A percentile compares a stretch with the other conserved stretches of the same genome.
These are phyloP conservation scores for Sporothrix protearum DNA, from an alignment of 2,329 filamentous ascomycete species.

Conservation along the genomic window DNA sequence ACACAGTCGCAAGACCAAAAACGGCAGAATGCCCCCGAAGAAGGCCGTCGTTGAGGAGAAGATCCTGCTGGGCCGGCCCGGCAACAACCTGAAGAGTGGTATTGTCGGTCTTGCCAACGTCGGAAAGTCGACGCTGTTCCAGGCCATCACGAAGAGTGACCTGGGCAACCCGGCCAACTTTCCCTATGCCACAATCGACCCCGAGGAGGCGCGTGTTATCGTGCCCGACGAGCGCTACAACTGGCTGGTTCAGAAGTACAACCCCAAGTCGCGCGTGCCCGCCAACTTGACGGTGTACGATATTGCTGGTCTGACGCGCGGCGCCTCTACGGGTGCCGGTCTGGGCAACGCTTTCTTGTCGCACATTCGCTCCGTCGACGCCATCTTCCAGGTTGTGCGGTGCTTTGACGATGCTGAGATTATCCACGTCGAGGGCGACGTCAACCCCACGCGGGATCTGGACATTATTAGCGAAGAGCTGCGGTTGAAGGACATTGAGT, in stretches of 20 bases:
- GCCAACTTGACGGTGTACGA: slow-evolving; percentile 98
- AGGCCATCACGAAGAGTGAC: slow-evolving; percentile 96
- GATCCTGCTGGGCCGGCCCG: slow-evolving; percentile 89
- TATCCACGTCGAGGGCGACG: slow-evolving; percentile 98
- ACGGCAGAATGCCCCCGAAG: slow-evolving; percentile 87
- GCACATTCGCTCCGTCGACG: slow-evolving; percentile 96
- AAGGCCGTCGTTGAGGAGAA: slow-evolving; percentile 90
- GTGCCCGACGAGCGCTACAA: slow-evolving; percentile 95
- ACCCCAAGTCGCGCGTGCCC: slow-evolving; percentile 94
- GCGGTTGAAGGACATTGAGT: slow-evolving; percentile 97
- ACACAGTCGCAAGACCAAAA: slow-evolving; percentile 49
- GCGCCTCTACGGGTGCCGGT: slow-evolving; percentile 94
- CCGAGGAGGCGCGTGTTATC: slow-evolving; percentile 95
- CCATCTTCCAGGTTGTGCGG: slow-evolving; percentile 94
- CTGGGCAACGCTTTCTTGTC: slow-evolving; percentile 97
- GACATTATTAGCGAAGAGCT: slow-evolving; percentile 97
- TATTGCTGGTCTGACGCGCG: slow-evolving; percentile 93
- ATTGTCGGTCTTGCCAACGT: slow-evolving; percentile 99
- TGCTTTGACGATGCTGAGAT: slow-evolving; percentile 99
- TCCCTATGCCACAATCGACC: slow-evolving; percentile 97
- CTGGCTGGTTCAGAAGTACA: slow-evolving; percentile 94
- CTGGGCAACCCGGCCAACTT: slow-evolving; percentile 99
- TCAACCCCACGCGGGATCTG: slow-evolving; percentile 89
- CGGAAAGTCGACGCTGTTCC: slow-evolving; percentile 98
- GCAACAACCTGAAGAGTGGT: slow-evolving; percentile 98